phyloP scores from a whole-genome alignment of 208 protist species.

The Angomonas deanei region DNA sequence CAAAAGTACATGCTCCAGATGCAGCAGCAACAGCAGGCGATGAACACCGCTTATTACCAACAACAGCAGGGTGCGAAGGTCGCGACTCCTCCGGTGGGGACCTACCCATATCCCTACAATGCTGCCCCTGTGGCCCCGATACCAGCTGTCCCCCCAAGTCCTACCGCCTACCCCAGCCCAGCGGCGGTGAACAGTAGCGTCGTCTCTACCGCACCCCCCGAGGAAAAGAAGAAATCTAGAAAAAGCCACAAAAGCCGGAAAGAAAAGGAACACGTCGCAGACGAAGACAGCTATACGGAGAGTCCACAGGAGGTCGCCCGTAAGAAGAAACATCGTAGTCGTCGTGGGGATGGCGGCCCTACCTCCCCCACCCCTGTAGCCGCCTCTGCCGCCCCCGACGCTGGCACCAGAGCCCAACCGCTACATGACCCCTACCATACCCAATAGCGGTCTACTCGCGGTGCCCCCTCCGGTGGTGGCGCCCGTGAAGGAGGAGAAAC shows the following conservation, averaged over 20 bases:
- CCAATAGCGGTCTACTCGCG: no score
- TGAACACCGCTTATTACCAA: neutral
- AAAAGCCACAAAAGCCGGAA: neutral
- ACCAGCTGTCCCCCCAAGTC: no score
- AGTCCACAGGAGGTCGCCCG: constrained; percentile 4
- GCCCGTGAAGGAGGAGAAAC: neutral
- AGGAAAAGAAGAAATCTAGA: neutral
- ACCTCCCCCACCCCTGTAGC: neutral
- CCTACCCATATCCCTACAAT: no score
- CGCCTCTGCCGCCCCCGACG: neutral
- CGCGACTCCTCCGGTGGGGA: no score
- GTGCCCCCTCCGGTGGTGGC: neutral
- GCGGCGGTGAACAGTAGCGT: neutral
- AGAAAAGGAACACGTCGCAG: neutral
- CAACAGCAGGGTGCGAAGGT: constrained; percentile 2
- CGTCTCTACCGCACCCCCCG: neutral
- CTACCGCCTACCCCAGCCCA: neutral
- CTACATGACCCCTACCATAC: neutral
- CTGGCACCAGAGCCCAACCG: no score
- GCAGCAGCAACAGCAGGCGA: constrained; percentile 6
- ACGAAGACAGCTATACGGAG: constrained; percentile 11
- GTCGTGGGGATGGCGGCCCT: neutral
- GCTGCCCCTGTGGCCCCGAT: neutral
- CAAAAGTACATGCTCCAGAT: neutral
- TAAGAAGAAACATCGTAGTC: constrained; percentile 4